Conservation (phyloP, 495 filamentous ascomycete species). For the Neurospora sublineolata region DNA sequence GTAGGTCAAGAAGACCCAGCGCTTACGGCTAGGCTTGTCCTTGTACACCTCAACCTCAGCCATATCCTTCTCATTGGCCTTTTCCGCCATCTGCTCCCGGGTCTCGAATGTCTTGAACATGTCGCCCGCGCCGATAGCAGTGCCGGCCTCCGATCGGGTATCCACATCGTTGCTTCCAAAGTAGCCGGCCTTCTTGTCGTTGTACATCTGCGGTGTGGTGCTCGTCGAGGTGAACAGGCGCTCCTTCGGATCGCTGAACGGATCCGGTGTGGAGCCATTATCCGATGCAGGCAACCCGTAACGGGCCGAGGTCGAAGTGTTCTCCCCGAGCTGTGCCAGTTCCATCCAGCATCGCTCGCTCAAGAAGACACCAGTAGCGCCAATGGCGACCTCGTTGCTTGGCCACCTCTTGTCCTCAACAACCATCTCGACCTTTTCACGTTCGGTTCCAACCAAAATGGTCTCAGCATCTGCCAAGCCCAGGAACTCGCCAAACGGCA, state of each 20-base stretch:
- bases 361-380: slow-evolving; percentile 86
- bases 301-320: slow-evolving; percentile 39
- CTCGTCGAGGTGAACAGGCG: slow-evolving; percentile 49
- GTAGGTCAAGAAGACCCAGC: slow-evolving; percentile 86
- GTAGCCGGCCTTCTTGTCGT: slow-evolving; percentile 67
- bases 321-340: slow-evolving; percentile 64
- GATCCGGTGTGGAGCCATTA: slow-evolving; percentile 26
- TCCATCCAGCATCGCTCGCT: slow-evolving; percentile 93
- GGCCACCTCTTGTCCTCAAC: slow-evolving; percentile 87
- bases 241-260: slow-evolving; percentile 58
- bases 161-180: slow-evolving; percentile 79
- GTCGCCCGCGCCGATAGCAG: slow-evolving; percentile 79
- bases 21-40: slow-evolving; percentile 70
- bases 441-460: slow-evolving; percentile 79
- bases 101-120: slow-evolving; percentile 98
- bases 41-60: slow-evolving; percentile 76
- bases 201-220: slow-evolving; percentile 53
- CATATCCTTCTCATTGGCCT: slow-evolving; percentile 82
- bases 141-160: slow-evolving; percentile 79
- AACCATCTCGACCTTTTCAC: slow-evolving; percentile 80
- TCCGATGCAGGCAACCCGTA: slow-evolving; percentile 33
- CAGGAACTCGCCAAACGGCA: slow-evolving; percentile 92
- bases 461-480: slow-evolving; percentile 75
- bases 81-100: slow-evolving; percentile 85
- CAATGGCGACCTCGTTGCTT: slow-evolving; percentile 78